Base-by-base conservation (phyloP, 2,329 filamentous ascomycete species). In the Dactylellina leptospora region DNA sequence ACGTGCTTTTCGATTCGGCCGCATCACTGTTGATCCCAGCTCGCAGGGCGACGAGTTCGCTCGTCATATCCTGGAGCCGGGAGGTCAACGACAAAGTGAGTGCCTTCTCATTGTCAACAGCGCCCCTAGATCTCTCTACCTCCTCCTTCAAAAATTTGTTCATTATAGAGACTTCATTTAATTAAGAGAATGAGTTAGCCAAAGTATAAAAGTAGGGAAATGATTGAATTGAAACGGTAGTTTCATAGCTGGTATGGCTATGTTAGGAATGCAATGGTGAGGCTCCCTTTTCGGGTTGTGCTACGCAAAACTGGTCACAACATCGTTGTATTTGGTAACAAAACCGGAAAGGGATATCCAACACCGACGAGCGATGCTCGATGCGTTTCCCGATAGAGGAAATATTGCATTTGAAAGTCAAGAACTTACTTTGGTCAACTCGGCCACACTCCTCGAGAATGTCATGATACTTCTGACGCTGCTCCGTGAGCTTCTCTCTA, bases 361-460 rank as follows among this genome's bases (percentile, higher is more conserved):
- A n/a, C n/a, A n/a, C n/a, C n/a, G n/a, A n/a, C n/a, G n/a, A n/a
- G n/a, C n/a, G n/a, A n/a, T n/a, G n/a, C n/a, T n/a, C n/a, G n/a
- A n/a, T n/a, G n/a, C n/a, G n/a, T n/a, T n/a, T n/a, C n/a, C n/a
- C n/a, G n/a, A n/a, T n/a, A n/a, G n/a, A n/a, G n/a, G n/a, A n/a
- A n/a, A n/a, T n/a, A n/a, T 18, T 13, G 1, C n/a, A 3, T 45
- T 30, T 9, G 16, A 18, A 6, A 2, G 16, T 20, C 23, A 22
- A 1, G 8, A n/a, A 36, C 53, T 54, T 47, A 64, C 66, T 44
- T 9, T 62, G 25, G 23, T 72, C 66, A 8, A 45, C 53, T 25
- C 20, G 10, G 10, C 30, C 27, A 42, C 59, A 72, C 11, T 50
- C 22, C 2, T 59, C 45, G 20, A 13, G 30, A n/a, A 63, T 23